phyloP scores from a whole-genome alignment of 2,329 filamentous ascomycete genomes.

The Metarhizium anisopliae region DNA sequence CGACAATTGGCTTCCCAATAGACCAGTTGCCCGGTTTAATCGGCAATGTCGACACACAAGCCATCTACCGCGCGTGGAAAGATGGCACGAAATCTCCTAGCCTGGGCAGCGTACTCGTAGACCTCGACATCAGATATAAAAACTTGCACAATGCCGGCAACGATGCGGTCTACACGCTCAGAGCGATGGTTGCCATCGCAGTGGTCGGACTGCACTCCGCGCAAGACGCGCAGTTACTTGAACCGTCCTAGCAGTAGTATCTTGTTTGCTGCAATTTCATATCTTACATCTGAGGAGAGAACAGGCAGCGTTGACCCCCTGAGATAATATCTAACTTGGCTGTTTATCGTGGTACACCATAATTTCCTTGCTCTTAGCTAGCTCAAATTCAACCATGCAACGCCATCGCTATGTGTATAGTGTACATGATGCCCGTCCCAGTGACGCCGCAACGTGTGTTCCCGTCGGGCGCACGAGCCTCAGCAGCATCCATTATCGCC shows the following conservation, averaged over 20 bases:
- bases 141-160: conserved; percentile 84
- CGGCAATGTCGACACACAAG: conserved; percentile 64
- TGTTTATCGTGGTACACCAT: conserved; percentile 3
- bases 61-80: conserved; percentile 57
- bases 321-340: background rate
- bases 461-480: background rate
- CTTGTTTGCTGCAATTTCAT: background rate
- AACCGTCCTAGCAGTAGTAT: background rate
- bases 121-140: conserved; percentile 53
- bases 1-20: conserved; percentile 54
- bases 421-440: conserved; percentile 22
- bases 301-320: background rate
- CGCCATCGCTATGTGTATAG: conserved; percentile 36
- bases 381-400: conserved; percentile 19
- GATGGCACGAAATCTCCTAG: conserved; percentile 42
- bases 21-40: conserved; percentile 40
- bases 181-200: conserved; percentile 52
- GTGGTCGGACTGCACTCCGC: conserved; percentile 11
- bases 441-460: background rate
- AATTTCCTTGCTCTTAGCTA: conserved; percentile 6
- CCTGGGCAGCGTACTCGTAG: conserved; percentile 51
- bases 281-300: conserved; percentile 4
- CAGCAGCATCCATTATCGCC: background rate
- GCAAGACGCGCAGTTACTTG: background rate
- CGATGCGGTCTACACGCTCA: conserved; percentile 72